Evolutionary conservation across 2,329 filamentous ascomycete species (phyloP), one percentile per base, ranked within the genome.

Genomic region (Fusarium anguioides): DNA sequence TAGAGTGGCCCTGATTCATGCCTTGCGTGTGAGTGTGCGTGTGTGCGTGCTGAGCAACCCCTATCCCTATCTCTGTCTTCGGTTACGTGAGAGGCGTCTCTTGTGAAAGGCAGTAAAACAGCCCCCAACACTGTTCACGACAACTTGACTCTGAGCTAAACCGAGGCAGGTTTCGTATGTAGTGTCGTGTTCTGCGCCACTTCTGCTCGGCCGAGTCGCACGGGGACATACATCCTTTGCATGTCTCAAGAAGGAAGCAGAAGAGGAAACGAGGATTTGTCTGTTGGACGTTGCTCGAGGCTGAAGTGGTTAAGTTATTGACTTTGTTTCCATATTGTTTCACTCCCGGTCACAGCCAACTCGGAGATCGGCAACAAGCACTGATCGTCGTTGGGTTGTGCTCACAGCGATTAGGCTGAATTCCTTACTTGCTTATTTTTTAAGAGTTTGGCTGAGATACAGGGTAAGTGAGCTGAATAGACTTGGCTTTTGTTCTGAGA

Each of bases 321-420:
- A 61, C 27, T 29, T 26, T 26, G 39, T 42, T 56, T 36, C 39
- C 29, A 36, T 29, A 24, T 24, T 26, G 33, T 60, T 35, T 24
- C 48, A 45, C 55, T 53, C 42, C 44, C n/a, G 24, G 49, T 54
- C 58, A 26, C 31, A 18, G 31, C 36, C 33, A 26, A 29, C 47
- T 46, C 55, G 42, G 40, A 61, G 55, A 68, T 68, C 65, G 60
- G 62, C 54, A 51, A 21, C 50, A 58, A 46, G 50, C 60, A 68
- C 49, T 37, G 37, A 50, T 63, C 31, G 18, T 33, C 29, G 26
- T 46, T 47, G n/a, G 44, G 27, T 65, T 33, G 31, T 46, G 35
- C 31, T 62, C 31, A 27, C 33, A 41, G 18, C 40, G 41, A 52
- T 52, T 49, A 54, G 64, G 53, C 54, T 60, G 39, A 48, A 44